phyloP scores from a whole-genome alignment of 1,139 yeast species.

The Lodderomyces beijingensis region DNA sequence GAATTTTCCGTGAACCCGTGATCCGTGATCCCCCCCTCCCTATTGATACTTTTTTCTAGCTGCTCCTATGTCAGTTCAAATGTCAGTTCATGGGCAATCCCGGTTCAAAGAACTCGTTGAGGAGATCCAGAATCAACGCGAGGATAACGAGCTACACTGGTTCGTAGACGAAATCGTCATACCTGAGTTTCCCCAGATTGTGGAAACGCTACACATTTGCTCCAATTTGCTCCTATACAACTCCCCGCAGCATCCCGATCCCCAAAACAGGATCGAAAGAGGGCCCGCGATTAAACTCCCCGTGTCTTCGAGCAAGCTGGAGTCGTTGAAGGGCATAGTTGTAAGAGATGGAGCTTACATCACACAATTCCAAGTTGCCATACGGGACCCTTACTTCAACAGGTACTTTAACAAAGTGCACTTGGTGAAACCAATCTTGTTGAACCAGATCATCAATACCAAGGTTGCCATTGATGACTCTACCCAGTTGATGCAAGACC shows the following conservation, averaged over 20 bases:
- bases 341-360: conserved; percentile 40
- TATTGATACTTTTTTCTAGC: no score
- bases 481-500: conserved; percentile 21
- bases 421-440: conserved; percentile 27
- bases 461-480: conserved; percentile 31
- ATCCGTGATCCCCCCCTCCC: no score
- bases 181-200: conserved; percentile 38
- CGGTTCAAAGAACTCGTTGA: conserved; percentile 1
- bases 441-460: conserved; percentile 32
- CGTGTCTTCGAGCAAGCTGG: conserved; percentile 35
- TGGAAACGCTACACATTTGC: conserved; percentile 39
- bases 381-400: conserved; percentile 31
- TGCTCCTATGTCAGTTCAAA: background rate
- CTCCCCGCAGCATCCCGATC: conserved; percentile 37
- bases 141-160: conserved; percentile 43
- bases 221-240: conserved; percentile 35
- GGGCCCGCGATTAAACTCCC: conserved; percentile 42
- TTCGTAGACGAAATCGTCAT: conserved; percentile 24
- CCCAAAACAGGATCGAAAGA: conserved; percentile 21
- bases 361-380: conserved; percentile 25
- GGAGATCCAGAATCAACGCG: conserved; percentile 16
- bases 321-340: conserved; percentile 37
- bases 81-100: conserved; percentile 1
- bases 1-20: no score
- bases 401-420: conserved; percentile 23